Conservation (phyloP, 2,329 filamentous ascomycete genomes). For the Coniella vitis region DNA sequence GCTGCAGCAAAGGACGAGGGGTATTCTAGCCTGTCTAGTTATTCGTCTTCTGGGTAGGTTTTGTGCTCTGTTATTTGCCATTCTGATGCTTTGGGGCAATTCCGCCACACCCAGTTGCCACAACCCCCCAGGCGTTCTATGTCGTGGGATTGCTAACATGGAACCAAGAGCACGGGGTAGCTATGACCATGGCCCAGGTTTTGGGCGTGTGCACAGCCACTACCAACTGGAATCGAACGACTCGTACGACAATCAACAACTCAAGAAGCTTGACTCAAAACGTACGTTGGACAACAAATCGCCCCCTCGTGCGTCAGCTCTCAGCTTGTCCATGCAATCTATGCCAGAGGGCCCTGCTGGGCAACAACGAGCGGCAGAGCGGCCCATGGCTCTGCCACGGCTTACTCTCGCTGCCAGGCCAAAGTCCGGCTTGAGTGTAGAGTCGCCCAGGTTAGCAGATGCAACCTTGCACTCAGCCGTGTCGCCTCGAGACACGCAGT, state of each 20-base stretch:
- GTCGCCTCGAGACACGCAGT: slow-evolving; percentile 39
- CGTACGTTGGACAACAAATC: slow-evolving; percentile 38
- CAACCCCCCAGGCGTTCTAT: no score
- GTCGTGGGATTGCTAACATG: not conserved
- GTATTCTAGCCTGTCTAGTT: slow-evolving; percentile 24
- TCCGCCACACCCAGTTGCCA: no score
- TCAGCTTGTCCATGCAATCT: slow-evolving; percentile 29
- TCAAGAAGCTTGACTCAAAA: slow-evolving; percentile 48
- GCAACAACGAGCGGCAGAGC: slow-evolving; percentile 28
- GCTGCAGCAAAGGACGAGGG: slow-evolving; percentile 33
- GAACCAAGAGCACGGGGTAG: slow-evolving; percentile 36
- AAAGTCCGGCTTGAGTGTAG: slow-evolving; percentile 34
- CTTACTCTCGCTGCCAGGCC: slow-evolving; percentile 41
- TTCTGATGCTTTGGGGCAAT: no score
- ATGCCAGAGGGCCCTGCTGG: slow-evolving; percentile 23
- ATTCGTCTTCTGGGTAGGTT: slow-evolving; percentile 13
- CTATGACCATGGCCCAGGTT: slow-evolving; percentile 27
- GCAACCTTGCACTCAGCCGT: slow-evolving; percentile 41
- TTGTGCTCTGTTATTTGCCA: not conserved
- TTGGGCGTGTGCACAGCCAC: slow-evolving; percentile 39
- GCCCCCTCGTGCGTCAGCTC: slow-evolving; percentile 35
- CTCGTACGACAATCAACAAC: slow-evolving; percentile 42
- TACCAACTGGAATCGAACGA: slow-evolving; percentile 40
- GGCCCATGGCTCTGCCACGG: slow-evolving; percentile 35
- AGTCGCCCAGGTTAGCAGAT: slow-evolving; percentile 39